Base-by-base conservation (phyloP, 805 yeast genomes). In the Danielia reshetovae region DNA sequence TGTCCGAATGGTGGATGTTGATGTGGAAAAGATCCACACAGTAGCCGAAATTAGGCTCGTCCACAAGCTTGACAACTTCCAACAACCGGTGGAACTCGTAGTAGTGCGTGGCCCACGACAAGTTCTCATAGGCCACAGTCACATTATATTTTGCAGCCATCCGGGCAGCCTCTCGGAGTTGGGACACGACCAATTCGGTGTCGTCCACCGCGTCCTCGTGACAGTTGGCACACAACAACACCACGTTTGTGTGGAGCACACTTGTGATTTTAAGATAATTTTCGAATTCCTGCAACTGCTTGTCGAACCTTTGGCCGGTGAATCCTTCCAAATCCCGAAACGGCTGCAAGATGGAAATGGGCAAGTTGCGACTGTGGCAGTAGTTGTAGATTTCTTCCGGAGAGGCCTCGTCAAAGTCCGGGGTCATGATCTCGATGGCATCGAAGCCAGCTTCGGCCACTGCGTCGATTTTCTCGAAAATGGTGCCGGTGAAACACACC, bases 11-110 rank as follows among this genome's bases (percentile, higher is more conserved):
- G 22, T 34, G 37, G 16, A 29, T 34, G 21, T 34, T 34, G n/a
- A 52, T 41, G 37, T 56, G 60, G 46, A 50, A 56, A 3, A 57
- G 47, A 33, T 56, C 61, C 24, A 56, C 28, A 29, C 59, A 54
- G 2, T 49, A 26, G 4, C 61, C 61, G 35, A 56, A 52, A 37
- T 56, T 56, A 2, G 35, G 32, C 13, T 36, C 35, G 36, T 54
- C 37, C 4, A 55, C 60, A 15, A 26, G 27, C 16, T 38, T 29
- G 7, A 54, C 49, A 4, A 52, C 29, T 2, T 39, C 36, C 35
- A 49, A 45, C n/a, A 43, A 23, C 11, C 35, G 35, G 6, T 43
- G 45, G 37, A 56, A 37, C 3, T 45, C 39, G 16, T 37, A 41
- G 15, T 43, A 32, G 35, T 52, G 46, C 3, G 43, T 38, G 3